Evolutionary conservation across 2,329 filamentous ascomycete genomes (phyloP).

Genomic region (Cordyceps sp.): DNA sequence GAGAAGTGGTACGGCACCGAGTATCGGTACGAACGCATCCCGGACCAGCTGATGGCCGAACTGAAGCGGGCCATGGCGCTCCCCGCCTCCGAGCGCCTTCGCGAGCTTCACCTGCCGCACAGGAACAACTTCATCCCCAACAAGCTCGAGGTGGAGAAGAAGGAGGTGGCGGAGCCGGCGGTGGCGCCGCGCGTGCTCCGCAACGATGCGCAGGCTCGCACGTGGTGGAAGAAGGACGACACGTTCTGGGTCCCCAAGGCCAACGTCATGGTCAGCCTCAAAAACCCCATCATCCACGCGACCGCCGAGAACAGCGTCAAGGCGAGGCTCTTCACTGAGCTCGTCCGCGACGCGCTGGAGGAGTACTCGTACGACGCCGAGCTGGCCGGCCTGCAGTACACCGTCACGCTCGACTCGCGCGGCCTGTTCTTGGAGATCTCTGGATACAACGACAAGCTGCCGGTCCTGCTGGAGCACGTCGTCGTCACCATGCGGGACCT

Average conservation of each 20-base stretch:
- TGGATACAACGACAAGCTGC: conserved; percentile 94
- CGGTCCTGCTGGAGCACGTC: conserved; percentile 80
- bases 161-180: conserved; percentile 61
- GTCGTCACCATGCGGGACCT: conserved; percentile 70
- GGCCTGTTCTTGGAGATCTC: conserved; percentile 66
- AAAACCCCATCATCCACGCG: conserved; percentile 62
- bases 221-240: conserved; percentile 98
- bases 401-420: conserved; percentile 52
- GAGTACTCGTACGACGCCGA: conserved; percentile 96
- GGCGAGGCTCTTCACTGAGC: conserved; percentile 62
- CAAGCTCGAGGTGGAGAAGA: conserved; percentile 87
- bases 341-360: conserved; percentile 75
- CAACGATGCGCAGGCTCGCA: conserved; percentile 62
- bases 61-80: conserved; percentile 47
- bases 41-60: conserved; percentile 55
- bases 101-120: conserved; percentile 71
- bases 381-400: conserved; percentile 75
- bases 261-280: conserved; percentile 65
- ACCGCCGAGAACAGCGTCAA: conserved; percentile 68
- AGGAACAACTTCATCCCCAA: conserved; percentile 93
- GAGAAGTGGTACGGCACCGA: conserved; percentile 98
- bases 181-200: conserved; percentile 67
- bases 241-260: conserved; percentile 97
- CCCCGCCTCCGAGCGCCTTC: conserved; percentile 39
- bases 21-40: conserved; percentile 69